Evolutionary conservation across 768 basidiomycete genomes (phyloP), one percentile per base, ranked within the genome.

Genomic region (Pilatotrama ljubarskyi): DNA sequence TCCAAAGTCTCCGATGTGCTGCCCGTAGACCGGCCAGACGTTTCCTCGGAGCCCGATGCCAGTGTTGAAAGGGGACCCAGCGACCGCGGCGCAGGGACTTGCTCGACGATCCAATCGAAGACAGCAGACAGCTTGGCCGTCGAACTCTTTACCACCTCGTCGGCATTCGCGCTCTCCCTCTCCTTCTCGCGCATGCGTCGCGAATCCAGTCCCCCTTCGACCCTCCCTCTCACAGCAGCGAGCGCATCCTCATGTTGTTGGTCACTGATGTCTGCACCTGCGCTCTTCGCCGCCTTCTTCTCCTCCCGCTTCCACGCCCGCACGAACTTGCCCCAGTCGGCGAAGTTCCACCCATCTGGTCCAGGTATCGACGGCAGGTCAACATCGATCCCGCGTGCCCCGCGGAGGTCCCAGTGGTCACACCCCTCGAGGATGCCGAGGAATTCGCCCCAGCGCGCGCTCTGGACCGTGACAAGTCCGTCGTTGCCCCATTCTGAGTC

Each of bases 371-470:
- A 82, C 18, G 81, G 83, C 17, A 85, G 71, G 63, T 90, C 84
- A 0, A 87, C 77, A 46, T 88, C 90, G 65, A 87, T 76, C 3
- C 94, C 92, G n/a, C 88, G 75, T 20, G 92, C 87, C 0, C 96
- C 97, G 62, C 97, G 77, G 71, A 98, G 83, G 67, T 96, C 90
- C 97, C 97, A 99, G 69, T 99, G 97, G 77, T 99, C 95, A 66
- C 87, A 90, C 1, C 87, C 89, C 63, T 96, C 90, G 68, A 98
- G 78, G 17, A 84, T 84, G 3, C 97, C 97, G 32, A 99, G 76
- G 72, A 95, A 98, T 69, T 97, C 92, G 17, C 97, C 97, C 95
- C 96, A 98, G 64, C 87, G 86, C 5, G 97, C 93, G 66, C 90
- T 91, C 64, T 91, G 86, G n/a, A 99, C 80, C 15, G 89, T 89